These are phyloP conservation scores for Saturnispora silvae DNA, from an alignment of 805 yeast genomes.

Conservation along the genomic window DNA sequence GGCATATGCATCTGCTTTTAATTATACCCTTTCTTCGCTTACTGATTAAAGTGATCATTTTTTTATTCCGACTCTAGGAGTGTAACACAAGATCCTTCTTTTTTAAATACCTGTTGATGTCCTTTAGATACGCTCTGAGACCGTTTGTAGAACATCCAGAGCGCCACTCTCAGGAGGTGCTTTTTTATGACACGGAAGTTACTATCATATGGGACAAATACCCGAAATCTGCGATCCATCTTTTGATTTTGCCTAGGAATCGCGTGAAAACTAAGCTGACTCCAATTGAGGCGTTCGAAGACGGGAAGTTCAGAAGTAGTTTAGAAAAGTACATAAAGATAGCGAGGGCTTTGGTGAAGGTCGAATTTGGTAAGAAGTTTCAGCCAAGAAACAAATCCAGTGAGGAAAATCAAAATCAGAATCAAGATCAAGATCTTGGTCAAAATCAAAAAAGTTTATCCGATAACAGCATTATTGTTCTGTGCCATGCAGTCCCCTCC, in stretches of 20 bases:
- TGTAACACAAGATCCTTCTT: neutral
- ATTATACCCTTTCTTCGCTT: no score
- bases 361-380: conserved; percentile 14
- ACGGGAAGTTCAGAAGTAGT: conserved; percentile 22
- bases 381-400: neutral
- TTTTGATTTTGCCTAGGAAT: conserved; percentile 48
- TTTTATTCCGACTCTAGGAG: no score
- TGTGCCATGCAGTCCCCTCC: conserved; percentile 66
- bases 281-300: conserved; percentile 42
- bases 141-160: conserved; percentile 40
- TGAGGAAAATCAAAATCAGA: neutral
- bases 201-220: conserved; percentile 49
- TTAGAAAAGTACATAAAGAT: conserved; percentile 27
- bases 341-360: conserved; percentile 21
- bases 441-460: conserved; percentile 16
- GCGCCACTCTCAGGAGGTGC: conserved; percentile 25
- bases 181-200: conserved; percentile 40
- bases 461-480: conserved; percentile 40
- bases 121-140: conserved; percentile 38
- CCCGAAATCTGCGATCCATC: conserved; percentile 56
- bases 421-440: conserved; percentile 5
- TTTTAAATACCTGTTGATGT: conserved; percentile 33
- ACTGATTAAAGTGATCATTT: no score
- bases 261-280: conserved; percentile 30
- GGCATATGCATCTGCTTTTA: no score